These are phyloP conservation scores for Dioszegia hungarica DNA, from an alignment of 768 basidiomycete species.

Conservation along the genomic window DNA sequence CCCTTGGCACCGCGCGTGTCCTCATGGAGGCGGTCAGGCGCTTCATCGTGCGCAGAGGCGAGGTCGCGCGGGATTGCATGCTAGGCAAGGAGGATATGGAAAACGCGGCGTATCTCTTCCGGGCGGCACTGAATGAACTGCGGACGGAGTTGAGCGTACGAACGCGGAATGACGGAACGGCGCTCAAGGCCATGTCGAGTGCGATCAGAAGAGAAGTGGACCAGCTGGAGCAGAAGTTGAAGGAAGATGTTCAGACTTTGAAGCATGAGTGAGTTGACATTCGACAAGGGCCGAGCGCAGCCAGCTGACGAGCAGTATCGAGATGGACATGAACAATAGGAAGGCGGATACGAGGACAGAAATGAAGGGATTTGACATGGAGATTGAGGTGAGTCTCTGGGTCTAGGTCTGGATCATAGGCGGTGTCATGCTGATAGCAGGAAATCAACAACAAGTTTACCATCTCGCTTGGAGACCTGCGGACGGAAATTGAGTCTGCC, in stretches of 20 bases:
- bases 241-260: slow-evolving; percentile 79
- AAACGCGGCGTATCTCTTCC: slow-evolving; percentile 56
- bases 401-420: background rate
- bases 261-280: slow-evolving; percentile 78
- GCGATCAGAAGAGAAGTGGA: slow-evolving; percentile 83
- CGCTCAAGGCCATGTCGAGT: slow-evolving; percentile 70
- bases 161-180: slow-evolving; percentile 75
- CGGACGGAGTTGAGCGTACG: slow-evolving; percentile 76
- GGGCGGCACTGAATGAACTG: slow-evolving; percentile 85
- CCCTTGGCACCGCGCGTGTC: slow-evolving; percentile 26
- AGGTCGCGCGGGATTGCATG: slow-evolving; percentile 36
- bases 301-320: slow-evolving; percentile 59
- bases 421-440: slow-evolving; percentile 25
- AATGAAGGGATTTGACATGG: slow-evolving; percentile 74
- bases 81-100: slow-evolving; percentile 51
- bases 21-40: slow-evolving; percentile 49
- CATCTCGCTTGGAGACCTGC: slow-evolving; percentile 50
- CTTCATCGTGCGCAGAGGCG: slow-evolving; percentile 41
- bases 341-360: slow-evolving; percentile 86
- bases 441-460: slow-evolving; percentile 54
- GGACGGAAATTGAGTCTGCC: slow-evolving; percentile 51
- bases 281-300: background rate
- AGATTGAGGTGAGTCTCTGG: slow-evolving; percentile 53
- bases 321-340: slow-evolving; percentile 91
- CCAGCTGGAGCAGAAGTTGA: slow-evolving; percentile 78